Evolutionary conservation across 1,284 basidiomycete species (phyloP).

Genomic region (Leccinum laetum): DNA sequence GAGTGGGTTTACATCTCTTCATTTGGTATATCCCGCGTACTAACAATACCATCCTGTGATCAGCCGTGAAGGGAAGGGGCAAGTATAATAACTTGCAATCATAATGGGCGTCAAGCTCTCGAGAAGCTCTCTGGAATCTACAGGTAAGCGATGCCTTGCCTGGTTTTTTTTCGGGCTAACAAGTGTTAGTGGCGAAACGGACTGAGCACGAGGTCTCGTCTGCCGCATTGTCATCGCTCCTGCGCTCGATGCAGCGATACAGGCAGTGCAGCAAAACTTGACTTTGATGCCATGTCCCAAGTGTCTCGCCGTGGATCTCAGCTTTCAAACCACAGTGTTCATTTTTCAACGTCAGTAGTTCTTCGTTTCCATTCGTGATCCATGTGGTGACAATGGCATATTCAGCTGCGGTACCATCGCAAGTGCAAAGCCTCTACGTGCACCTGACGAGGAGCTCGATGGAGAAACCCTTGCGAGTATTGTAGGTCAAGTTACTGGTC

Average conservation of each 20-base stretch:
- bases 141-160: not conserved
- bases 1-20: constrained; percentile 7
- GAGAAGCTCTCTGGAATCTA: not conserved
- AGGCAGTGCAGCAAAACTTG: not conserved
- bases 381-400: constrained; percentile 4
- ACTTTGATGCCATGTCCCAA: constrained; percentile 1
- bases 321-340: not conserved
- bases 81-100: constrained; percentile 1
- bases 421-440: constrained; percentile 15
- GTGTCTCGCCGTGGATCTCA: constrained; percentile 6
- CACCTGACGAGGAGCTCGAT: constrained; percentile 10
- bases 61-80: constrained; percentile 1
- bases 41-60: constrained; percentile 5
- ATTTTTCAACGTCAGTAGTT: constrained; percentile 6
- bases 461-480: constrained; percentile 20
- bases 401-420: constrained; percentile 4
- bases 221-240: not conserved
- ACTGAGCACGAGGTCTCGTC: not conserved
- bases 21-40: not conserved
- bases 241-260: not conserved
- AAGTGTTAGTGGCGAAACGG: not conserved
- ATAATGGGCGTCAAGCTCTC: not conserved
- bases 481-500: constrained; percentile 13
- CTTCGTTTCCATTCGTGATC: not conserved
- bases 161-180: not conserved